A percentile compares a stretch with the other conserved stretches of the same genome.
Conservation (phyloP, 495 filamentous ascomycete species). For the Glarea lozoyensis region DNA sequence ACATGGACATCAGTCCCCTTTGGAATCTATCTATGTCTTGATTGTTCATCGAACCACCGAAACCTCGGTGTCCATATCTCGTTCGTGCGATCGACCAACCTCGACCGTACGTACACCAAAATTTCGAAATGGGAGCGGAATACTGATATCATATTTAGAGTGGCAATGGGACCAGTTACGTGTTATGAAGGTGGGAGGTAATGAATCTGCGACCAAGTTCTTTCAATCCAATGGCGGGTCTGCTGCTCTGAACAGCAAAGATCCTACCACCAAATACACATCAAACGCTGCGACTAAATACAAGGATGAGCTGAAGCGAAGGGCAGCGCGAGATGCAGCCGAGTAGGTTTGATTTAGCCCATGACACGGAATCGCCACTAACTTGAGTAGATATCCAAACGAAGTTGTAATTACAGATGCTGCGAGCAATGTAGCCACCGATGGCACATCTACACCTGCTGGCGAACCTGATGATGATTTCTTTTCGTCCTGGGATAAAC, state of each 20-base stretch:
- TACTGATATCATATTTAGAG: slow-evolving; percentile 42
- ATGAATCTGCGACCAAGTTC: slow-evolving; percentile 96
- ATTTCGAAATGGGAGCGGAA: not conserved
- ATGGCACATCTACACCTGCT: slow-evolving; percentile 61
- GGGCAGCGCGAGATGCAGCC: slow-evolving; percentile 69
- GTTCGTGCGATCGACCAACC: slow-evolving; percentile 95
- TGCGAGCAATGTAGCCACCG: slow-evolving; percentile 40
- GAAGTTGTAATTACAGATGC: slow-evolving; percentile 82
- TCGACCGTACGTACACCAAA: slow-evolving; percentile 71
- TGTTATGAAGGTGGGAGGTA: slow-evolving; percentile 97
- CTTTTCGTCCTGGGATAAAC: slow-evolving; percentile 98
- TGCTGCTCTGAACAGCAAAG: slow-evolving; percentile 89
- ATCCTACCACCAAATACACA: slow-evolving; percentile 93
- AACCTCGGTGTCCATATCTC: slow-evolving; percentile 93
- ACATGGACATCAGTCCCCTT: slow-evolving; percentile 98
- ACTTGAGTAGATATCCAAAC: slow-evolving; percentile 57
- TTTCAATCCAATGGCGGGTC: slow-evolving; percentile 94
- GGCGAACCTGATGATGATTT: slow-evolving; percentile 84
- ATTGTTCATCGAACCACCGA: slow-evolving; percentile 88
- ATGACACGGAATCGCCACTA: slow-evolving; percentile 10
- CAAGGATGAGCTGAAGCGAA: slow-evolving; percentile 84
- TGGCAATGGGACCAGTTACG: slow-evolving; percentile 99
- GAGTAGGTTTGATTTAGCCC: slow-evolving; percentile 43
- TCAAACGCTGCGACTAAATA: slow-evolving; percentile 86
- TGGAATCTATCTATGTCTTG: slow-evolving; percentile 95